These are phyloP conservation scores for Leccinellum rugosiceps DNA, from an alignment of 768 basidiomycete genomes.

Conservation along the genomic window DNA sequence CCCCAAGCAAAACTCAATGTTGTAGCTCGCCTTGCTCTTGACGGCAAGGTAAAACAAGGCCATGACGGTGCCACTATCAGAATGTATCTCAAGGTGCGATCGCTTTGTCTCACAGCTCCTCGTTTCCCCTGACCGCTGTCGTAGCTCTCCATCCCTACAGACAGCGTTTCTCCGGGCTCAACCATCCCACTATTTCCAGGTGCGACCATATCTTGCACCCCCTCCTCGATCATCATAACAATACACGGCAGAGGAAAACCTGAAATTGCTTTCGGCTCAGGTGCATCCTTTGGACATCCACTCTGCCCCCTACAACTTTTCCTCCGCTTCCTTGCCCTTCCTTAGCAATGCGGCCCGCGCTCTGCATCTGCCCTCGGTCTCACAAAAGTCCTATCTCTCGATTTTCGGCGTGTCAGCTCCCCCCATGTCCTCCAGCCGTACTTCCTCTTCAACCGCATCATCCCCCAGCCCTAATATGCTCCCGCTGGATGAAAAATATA, in stretches of 20 bases:
- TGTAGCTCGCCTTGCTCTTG: slow-evolving; percentile 70
- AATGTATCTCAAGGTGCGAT: slow-evolving; percentile 72
- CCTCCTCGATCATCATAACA: background rate
- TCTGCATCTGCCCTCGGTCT: slow-evolving; percentile 61
- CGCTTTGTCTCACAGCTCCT: background rate
- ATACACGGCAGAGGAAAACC: slow-evolving; percentile 61
- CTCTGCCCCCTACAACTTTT: slow-evolving; percentile 75
- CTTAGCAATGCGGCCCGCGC: slow-evolving; percentile 68
- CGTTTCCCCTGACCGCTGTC: background rate
- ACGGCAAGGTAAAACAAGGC: slow-evolving; percentile 66
- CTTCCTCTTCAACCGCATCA: slow-evolving; percentile 36
- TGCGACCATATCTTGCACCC: slow-evolving; percentile 23
- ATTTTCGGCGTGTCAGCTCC: slow-evolving; percentile 45
- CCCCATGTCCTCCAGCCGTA: slow-evolving; percentile 30
- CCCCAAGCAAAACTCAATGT: slow-evolving; percentile 56
- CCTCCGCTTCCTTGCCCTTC: slow-evolving; percentile 56
- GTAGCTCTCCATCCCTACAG: slow-evolving; percentile 67
- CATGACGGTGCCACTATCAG: slow-evolving; percentile 64
- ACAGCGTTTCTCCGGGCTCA: slow-evolving; percentile 60
- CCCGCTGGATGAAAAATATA: slow-evolving; percentile 63
- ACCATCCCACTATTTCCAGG: slow-evolving; percentile 74
- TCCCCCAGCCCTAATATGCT: slow-evolving; percentile 28
- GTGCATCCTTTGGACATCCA: slow-evolving; percentile 73
- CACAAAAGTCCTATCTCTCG: slow-evolving; percentile 57
- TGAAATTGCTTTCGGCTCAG: slow-evolving; percentile 69